Percentiles rank a stretch among this genome's conserved stretches.
Evolutionary conservation across 441 rosid genomes (phyloP).

Genomic region (Populus hybrid): DNA sequence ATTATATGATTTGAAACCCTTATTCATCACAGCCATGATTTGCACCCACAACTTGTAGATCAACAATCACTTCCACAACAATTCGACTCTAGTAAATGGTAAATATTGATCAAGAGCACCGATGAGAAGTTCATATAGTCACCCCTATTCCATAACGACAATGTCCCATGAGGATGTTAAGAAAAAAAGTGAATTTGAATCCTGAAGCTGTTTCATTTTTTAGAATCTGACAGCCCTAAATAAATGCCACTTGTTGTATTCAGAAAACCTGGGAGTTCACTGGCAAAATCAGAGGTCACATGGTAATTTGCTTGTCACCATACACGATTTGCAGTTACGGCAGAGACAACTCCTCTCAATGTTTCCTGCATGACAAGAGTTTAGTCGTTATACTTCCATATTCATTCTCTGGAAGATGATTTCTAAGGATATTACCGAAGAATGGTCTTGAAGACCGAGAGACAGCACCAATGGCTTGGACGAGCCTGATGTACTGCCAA

Average conservation of each 20-base stretch:
- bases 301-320: conserved; percentile 37
- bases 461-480: conserved; percentile 67
- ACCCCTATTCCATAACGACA: neutral
- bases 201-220: neutral
- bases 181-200: neutral
- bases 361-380: conserved; percentile 56
- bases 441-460: conserved; percentile 89
- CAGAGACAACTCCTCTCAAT: conserved; percentile 60
- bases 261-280: neutral
- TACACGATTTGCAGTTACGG: conserved; percentile 59
- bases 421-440: conserved; percentile 44
- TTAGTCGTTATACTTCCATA: neutral
- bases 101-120: neutral
- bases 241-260: neutral
- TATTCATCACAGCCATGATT: neutral
- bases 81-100: neutral
- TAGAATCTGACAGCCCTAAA: neutral
- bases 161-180: neutral
- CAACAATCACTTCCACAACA: neutral
- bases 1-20: neutral
- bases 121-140: neutral
- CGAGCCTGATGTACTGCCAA: conserved; percentile 50
- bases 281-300: neutral
- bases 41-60: neutral
- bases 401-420: neutral